phyloP scores from a whole-genome alignment of 1,284 basidiomycete genomes.

The Rhodotorula glutinis region DNA sequence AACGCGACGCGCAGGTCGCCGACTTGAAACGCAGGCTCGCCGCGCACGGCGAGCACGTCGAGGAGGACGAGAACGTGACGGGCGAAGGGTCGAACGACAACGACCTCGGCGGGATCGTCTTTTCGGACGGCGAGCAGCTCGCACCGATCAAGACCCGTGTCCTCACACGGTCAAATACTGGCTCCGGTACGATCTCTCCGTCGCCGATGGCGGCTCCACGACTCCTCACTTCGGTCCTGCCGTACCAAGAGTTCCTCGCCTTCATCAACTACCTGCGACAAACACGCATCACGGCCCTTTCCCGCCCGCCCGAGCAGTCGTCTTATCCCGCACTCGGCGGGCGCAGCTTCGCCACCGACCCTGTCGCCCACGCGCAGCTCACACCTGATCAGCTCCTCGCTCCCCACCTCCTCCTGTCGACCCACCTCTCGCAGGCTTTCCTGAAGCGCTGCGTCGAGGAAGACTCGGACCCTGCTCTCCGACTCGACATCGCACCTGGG shows the following conservation, averaged over 20 bases:
- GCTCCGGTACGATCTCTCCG: not conserved
- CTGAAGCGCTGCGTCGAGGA: conserved; percentile 75
- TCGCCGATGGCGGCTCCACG: conserved; percentile 23
- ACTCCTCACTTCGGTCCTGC: conserved; percentile 51
- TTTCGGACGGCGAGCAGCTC: conserved; percentile 31
- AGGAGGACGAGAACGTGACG: conserved; percentile 14
- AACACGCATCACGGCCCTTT: conserved; percentile 58
- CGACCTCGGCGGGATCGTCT: conserved; percentile 23
- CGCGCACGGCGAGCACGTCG: conserved; percentile 20
- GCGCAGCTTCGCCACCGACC: conserved; percentile 24
- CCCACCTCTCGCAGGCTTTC: conserved; percentile 66
- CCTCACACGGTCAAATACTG: not conserved
- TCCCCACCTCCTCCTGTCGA: conserved; percentile 54
- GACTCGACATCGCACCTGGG: conserved; percentile 88
- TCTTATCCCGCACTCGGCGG: conserved; percentile 14
- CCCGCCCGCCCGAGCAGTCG: conserved; percentile 18
- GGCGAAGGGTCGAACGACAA: conserved; percentile 8
- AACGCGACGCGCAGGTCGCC: conserved; percentile 27
- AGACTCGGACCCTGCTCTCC: conserved; percentile 89
- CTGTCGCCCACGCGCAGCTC: conserved; percentile 46
- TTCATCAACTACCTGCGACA: conserved; percentile 79
- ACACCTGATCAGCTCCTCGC: conserved; percentile 64
- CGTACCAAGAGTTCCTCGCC: conserved; percentile 79
- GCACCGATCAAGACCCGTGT: conserved; percentile 21
- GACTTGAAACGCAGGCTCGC: conserved; percentile 24